Base-by-base conservation (phyloP, 208 protist species). In the Crithidia bombi region DNA sequence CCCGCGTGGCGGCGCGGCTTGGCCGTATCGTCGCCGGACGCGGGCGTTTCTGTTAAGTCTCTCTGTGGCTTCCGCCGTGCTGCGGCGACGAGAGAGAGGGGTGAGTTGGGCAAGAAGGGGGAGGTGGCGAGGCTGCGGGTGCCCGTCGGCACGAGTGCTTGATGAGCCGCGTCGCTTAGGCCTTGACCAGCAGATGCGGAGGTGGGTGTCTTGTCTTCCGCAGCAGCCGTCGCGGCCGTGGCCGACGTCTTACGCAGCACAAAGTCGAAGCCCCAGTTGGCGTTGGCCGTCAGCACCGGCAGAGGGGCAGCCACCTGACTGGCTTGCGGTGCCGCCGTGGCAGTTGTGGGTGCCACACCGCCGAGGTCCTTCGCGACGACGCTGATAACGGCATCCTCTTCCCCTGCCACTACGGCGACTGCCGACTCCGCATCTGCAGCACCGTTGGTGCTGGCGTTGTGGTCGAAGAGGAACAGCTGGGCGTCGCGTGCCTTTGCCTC, bases 191-290 rank as follows among this genome's bases (percentile, higher is more conserved):
- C 9, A 6, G 12, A 6, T 12, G 36, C 36, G 36, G 36, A 41
- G 36, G 12, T 6, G 36, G 36, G 6, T 1, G 49, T 28, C 1
- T 9, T 21, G 9, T 55, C 49, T 17, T 14, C 25, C 49, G 19
- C 28, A 9, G 49, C 5, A 19, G 52, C 52, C 28, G n/a, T 35
- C 1, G 49, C 5, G 3, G 49, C 26, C 35, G 11, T 33, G 17
- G 36, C n/a, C n/a, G n/a, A n/a, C n/a, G n/a, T n/a, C n/a, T 66
- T 73, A 32, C 80, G 76, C 56, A 89, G 80, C 10, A 86, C 78
- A 77, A 89, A 89, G 9, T 86, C 84, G 61, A 89, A 89, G 21
- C 79, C 72, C 84, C 80, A 84, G 33, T 72, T 75, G 19, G 55
- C 36, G n/a, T n/a, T n/a, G 9, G 21, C 6, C 17, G 44, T 2